A percentile compares a stretch with the other conserved stretches of the same genome.
These are phyloP conservation scores for Metschnikowia continentalis DNA, from an alignment of 805 yeast species.

Conservation along the genomic window DNA sequence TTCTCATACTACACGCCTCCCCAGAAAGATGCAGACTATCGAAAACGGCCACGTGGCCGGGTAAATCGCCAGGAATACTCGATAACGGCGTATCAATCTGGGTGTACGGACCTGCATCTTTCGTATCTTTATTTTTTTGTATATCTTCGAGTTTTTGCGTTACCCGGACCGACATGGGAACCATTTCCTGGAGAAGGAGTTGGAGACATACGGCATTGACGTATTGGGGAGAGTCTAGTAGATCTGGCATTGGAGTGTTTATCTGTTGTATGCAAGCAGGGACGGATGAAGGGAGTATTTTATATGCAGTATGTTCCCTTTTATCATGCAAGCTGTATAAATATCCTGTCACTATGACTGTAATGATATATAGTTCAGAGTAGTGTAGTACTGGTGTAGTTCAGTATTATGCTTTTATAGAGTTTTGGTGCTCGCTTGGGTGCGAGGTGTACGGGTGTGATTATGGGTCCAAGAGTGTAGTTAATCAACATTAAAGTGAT, in stretches of 20 bases:
- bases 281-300: too few relatives aligned
- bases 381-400: too few relatives aligned
- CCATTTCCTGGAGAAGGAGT: slow-evolving; percentile 67
- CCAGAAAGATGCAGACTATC: slow-evolving; percentile 31
- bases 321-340: too few relatives aligned
- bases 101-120: slow-evolving; percentile 16
- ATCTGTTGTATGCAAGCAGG: not conserved
- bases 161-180: slow-evolving; percentile 67
- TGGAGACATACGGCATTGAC: slow-evolving; percentile 59
- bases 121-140: not conserved
- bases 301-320: too few relatives aligned
- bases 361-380: too few relatives aligned
- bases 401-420: too few relatives aligned
- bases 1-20: slow-evolving; percentile 53
- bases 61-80: slow-evolving; percentile 27
- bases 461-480: too few relatives aligned
- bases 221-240: slow-evolving; percentile 19
- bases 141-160: slow-evolving; percentile 39
- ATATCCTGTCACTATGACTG: too few relatives aligned
- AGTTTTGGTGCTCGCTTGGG: too few relatives aligned
- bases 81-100: slow-evolving; percentile 27
- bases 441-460: too few relatives aligned
- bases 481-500: too few relatives aligned
- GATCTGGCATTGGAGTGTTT: slow-evolving; percentile 5
- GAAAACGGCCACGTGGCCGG: slow-evolving; percentile 43